Base-by-base conservation (phyloP, 495 filamentous ascomycete genomes). In the Aspergillus taichungensis region DNA sequence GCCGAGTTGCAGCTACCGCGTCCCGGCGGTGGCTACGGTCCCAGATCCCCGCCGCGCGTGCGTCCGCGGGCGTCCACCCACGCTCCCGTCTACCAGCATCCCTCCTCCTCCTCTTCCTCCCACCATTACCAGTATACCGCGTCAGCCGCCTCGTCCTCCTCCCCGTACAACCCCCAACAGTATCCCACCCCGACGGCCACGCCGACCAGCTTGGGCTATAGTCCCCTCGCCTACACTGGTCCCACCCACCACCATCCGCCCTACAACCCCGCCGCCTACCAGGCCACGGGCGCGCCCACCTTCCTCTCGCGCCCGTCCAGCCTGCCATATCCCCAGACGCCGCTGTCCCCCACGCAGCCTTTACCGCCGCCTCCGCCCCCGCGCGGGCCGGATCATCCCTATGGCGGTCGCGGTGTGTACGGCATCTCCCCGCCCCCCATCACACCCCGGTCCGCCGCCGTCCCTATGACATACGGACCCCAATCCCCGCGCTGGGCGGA, bases 81-180 rank as follows among this genome's bases (percentile, higher is more conserved):
- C 58, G 60, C 63, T 52, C 51, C 61, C 63, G 61, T 71, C 73
- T 63, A 69, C 64, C 67, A 62, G 58, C 63, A 55, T 53, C 60
- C 67, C 46, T 57, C 68, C 38, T 59, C 66, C 29, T 73, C 71
- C 11, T 67, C 70, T 37, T 69, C 79, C 5, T 70, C 69, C 49
- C 84, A 82, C 58, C 75, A 80, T 43, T 83, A 83, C 47, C 79
- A 82, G 43, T 70, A 78, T 42, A 64, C 73, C 49, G 62, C 57
- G 6, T 50, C 50, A 5, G 13, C 41, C 45, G 40, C 58, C 35
- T 71, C 75, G 30, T 68, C 75, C 29, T 69, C 67, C 12, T 61
- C 72, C 10, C 67, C 78, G 1, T 95, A 95, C 63, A 94, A 95
- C 52, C 89, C 90, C 2, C 87, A 89, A 61, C 69, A 84, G 42